These are phyloP conservation scores for Paramecium biaurelia DNA, from an alignment of 73 alveolate species.

Conservation along the genomic window DNA sequence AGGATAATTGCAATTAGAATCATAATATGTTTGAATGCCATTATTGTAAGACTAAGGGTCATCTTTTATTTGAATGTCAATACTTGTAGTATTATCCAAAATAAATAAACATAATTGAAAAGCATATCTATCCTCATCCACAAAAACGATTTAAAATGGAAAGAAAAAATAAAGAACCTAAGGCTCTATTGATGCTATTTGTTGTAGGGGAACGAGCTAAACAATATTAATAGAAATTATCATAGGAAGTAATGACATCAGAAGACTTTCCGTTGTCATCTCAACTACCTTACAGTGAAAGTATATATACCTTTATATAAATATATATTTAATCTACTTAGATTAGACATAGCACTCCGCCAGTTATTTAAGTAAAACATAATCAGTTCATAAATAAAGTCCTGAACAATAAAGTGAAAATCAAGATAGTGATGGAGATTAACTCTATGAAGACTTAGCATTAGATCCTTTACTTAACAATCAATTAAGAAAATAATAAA, in stretches of 20 bases:
- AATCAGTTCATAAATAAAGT: background rate
- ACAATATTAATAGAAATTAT: background rate
- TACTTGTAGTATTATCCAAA: slow-evolving; percentile 16
- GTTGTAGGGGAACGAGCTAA: background rate
- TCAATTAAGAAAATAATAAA: slow-evolving; percentile 11
- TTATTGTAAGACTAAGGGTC: slow-evolving; percentile 3
- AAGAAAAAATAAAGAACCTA: background rate
- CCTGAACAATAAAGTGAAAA: background rate
- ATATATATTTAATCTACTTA: background rate
- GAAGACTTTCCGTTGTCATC: slow-evolving; percentile 35
- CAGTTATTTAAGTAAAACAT: background rate
- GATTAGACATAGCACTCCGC: slow-evolving; percentile 40
- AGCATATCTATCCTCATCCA: background rate
- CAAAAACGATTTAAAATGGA: background rate
- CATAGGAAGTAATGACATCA: slow-evolving; percentile 9
- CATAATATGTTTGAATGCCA: background rate
- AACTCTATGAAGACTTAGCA: background rate
- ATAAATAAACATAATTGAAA: background rate
- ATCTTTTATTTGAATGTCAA: slow-evolving; percentile 24
- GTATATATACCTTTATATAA: background rate
- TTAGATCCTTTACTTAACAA: background rate
- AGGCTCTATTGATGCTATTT: background rate
- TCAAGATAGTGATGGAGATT: background rate
- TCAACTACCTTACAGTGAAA: slow-evolving; percentile 30
- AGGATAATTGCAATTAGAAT: background rate